Conservation (phyloP, 768 basidiomycete genomes). For the Termitomyces sp. region DNA sequence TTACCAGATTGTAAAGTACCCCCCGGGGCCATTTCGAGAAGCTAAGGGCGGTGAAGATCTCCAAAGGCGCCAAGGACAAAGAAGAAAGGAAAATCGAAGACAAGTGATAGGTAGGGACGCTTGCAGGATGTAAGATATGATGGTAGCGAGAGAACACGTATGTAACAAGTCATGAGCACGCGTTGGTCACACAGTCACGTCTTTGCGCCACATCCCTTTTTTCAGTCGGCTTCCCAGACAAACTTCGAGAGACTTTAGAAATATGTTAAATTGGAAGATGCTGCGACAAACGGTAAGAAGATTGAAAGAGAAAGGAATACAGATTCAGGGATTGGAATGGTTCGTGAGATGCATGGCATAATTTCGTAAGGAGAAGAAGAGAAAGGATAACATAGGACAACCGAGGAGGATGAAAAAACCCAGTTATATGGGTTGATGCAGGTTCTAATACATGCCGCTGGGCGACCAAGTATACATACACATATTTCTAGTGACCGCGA, state of each 20-base stretch:
- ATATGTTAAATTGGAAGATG: not conserved
- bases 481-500: constrained; percentile 4
- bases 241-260: too few relatives aligned
- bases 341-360: constrained; percentile 4
- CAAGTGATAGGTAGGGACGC: not conserved
- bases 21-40: not conserved
- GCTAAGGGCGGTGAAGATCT: not conserved
- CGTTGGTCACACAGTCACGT: not conserved
- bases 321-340: not conserved
- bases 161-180: not conserved
- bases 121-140: not conserved
- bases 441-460: constrained; percentile 12
- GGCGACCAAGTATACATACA: constrained; percentile 11
- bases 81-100: not conserved
- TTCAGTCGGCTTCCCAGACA: not conserved
- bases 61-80: not conserved
- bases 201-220: not conserved
- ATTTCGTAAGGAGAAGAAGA: constrained; percentile 1
- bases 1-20: not conserved
- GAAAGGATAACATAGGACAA: constrained; percentile 4
- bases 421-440: constrained; percentile 7
- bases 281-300: not conserved
- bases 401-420: constrained; percentile 2
- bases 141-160: not conserved
- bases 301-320: not conserved